Conservation (phyloP, 2,329 filamentous ascomycete species). For the Ophiostoma piceae region DNA sequence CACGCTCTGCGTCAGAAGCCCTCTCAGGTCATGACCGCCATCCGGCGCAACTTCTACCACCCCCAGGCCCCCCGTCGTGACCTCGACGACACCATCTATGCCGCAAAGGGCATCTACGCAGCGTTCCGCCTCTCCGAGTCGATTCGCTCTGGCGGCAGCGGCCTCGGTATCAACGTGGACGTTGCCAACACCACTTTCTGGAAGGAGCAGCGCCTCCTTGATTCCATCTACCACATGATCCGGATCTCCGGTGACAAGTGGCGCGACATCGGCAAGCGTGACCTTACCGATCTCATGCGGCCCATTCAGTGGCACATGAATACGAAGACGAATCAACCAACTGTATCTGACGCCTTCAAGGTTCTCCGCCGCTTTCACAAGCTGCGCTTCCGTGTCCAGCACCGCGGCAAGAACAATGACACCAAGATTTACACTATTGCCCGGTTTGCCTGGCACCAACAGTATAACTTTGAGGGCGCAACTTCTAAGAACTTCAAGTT, state of each 20-base stretch:
- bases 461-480: slow-evolving; percentile 43
- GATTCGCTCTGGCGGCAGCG: slow-evolving; percentile 45
- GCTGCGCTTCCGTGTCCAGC: slow-evolving; percentile 52
- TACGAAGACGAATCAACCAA: slow-evolving; percentile 28
- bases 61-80: slow-evolving; percentile 43
- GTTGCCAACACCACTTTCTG: slow-evolving; percentile 91
- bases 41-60: slow-evolving; percentile 81
- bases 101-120: slow-evolving; percentile 84
- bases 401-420: slow-evolving; percentile 45
- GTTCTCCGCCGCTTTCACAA: slow-evolving; percentile 50
- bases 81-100: slow-evolving; percentile 57
- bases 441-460: slow-evolving; percentile 44
- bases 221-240: slow-evolving; percentile 35
- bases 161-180: slow-evolving; percentile 79
- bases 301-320: slow-evolving; percentile 33
- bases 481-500: slow-evolving; percentile 54
- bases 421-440: slow-evolving; percentile 49
- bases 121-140: slow-evolving; percentile 69
- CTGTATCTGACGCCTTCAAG: slow-evolving; percentile 49
- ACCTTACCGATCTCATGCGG: slow-evolving; percentile 33
- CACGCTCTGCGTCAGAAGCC: slow-evolving; percentile 81
- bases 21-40: slow-evolving; percentile 57
- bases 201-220: slow-evolving; percentile 43
- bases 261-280: slow-evolving; percentile 23
- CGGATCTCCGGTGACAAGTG: slow-evolving; percentile 29